phyloP scores from a whole-genome alignment of 805 yeast species.

The Ogataea saltuana region DNA sequence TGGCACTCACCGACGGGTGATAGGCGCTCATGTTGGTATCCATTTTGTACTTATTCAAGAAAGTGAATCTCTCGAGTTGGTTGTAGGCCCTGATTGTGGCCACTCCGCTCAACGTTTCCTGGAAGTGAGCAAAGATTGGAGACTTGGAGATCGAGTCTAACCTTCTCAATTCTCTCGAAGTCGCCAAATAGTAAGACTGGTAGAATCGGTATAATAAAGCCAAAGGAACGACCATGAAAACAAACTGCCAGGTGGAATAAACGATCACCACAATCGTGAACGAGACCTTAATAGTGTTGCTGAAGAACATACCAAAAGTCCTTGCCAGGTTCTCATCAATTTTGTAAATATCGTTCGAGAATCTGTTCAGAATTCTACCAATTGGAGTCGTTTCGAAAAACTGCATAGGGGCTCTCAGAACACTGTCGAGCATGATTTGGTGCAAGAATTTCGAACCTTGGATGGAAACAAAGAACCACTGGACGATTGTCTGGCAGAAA shows the following conservation, averaged over 20 bases:
- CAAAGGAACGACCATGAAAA: conserved; percentile 71
- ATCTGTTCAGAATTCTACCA: conserved; percentile 88
- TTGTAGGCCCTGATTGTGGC: conserved; percentile 73
- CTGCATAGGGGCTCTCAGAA: conserved; percentile 89
- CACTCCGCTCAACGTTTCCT: conserved; percentile 76
- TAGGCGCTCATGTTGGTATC: conserved; percentile 90
- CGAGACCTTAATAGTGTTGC: conserved; percentile 58
- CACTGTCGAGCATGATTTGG: conserved; percentile 66
- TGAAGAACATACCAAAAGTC: conserved; percentile 68
- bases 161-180: conserved; percentile 82
- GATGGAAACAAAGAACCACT: conserved; percentile 82
- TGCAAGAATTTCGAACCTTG: conserved; percentile 79
- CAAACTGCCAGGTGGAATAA: conserved; percentile 83
- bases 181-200: conserved; percentile 72
- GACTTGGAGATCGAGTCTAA: conserved; percentile 78
- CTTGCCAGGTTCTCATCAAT: conserved; percentile 79
- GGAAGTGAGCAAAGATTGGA: conserved; percentile 82
- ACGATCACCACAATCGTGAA: conserved; percentile 81
- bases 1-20: conserved; percentile 89
- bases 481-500: conserved; percentile 63
- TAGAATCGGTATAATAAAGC: conserved; percentile 63
- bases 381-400: conserved; percentile 95
- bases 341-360: conserved; percentile 86
- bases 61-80: conserved; percentile 62
- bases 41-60: conserved; percentile 65